Percentiles rank a stretch among this genome's conserved stretches.
These are phyloP conservation scores for Daldinia loculata DNA, from an alignment of 495 filamentous ascomycete genomes.

Conservation along the genomic window DNA sequence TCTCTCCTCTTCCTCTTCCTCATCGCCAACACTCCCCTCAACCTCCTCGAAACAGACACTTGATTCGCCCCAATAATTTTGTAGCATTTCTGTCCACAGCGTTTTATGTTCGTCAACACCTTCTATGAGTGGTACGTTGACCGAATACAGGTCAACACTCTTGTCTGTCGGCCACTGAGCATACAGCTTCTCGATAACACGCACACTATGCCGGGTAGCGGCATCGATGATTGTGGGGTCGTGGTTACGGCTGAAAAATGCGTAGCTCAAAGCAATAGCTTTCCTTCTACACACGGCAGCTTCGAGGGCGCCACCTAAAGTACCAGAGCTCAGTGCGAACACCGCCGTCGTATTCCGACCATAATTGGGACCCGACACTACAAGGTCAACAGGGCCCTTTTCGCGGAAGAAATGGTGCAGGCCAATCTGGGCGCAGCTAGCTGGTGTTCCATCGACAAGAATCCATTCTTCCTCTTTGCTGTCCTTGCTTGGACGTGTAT, in stretches of 20 bases:
- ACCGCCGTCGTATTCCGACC: slow-evolving; percentile 92
- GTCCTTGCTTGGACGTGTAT: slow-evolving; percentile 58
- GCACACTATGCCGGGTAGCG: slow-evolving; percentile 73
- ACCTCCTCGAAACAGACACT: slow-evolving; percentile 85
- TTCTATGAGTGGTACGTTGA: slow-evolving; percentile 85
- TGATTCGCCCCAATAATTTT: slow-evolving; percentile 81
- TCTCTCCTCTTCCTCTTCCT: slow-evolving; percentile 70
- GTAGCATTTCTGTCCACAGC: slow-evolving; percentile 81
- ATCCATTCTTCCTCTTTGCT: slow-evolving; percentile 82
- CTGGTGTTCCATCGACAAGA: slow-evolving; percentile 87
- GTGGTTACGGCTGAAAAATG: slow-evolving; percentile 77
- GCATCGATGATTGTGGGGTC: slow-evolving; percentile 79
- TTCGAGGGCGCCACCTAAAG: slow-evolving; percentile 90
- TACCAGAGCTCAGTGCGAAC: slow-evolving; percentile 89
- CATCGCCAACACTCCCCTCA: slow-evolving; percentile 65
- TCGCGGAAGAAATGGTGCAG: slow-evolving; percentile 86
- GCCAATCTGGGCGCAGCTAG: slow-evolving; percentile 88
- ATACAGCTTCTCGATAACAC: slow-evolving; percentile 78
- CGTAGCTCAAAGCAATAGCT: slow-evolving; percentile 85
- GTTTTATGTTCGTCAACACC: slow-evolving; percentile 72
- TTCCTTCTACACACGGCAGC: slow-evolving; percentile 82
- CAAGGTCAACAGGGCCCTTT: slow-evolving; percentile 80
- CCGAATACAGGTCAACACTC: slow-evolving; percentile 78
- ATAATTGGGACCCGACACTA: slow-evolving; percentile 93
- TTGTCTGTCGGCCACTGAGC: slow-evolving; percentile 73